phyloP scores from a whole-genome alignment of 345 rosid genomes.

The Conringia planisiliqua region DNA sequence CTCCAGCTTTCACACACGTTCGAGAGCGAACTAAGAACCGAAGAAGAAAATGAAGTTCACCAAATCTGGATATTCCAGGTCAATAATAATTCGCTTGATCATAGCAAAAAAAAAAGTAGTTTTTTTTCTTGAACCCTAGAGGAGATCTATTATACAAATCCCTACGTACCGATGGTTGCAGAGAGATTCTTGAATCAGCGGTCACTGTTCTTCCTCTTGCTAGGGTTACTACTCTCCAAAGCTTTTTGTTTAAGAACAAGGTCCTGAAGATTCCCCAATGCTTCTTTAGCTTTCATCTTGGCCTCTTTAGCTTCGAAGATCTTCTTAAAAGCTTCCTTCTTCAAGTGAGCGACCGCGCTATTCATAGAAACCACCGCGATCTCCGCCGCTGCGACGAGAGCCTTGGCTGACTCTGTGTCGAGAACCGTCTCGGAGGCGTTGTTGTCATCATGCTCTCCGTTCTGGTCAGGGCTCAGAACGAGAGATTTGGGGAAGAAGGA shows the following conservation, averaged over 20 bases:
- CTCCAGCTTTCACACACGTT: slow-evolving; percentile 18
- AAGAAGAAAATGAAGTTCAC: background rate
- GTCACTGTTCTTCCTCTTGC: slow-evolving; percentile 24
- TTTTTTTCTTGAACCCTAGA: slow-evolving; percentile 24
- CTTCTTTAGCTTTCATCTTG: slow-evolving; percentile 46
- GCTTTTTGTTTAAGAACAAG: slow-evolving; percentile 8
- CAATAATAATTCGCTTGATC: background rate
- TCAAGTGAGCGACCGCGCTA: slow-evolving; percentile 27
- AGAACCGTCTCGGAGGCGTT: slow-evolving; percentile 3
- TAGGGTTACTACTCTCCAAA: background rate
- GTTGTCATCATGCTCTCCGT: background rate
- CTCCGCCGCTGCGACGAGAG: slow-evolving; percentile 50
- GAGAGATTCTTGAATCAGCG: background rate
- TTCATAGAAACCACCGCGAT: slow-evolving; percentile 41
- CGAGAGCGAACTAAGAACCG: slow-evolving; percentile 3
- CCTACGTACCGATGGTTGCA: slow-evolving; percentile 10
- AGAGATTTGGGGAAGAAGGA: slow-evolving; percentile 38
- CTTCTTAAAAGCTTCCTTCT: slow-evolving; percentile 39
- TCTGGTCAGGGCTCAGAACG: background rate
- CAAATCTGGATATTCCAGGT: background rate
- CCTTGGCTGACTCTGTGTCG: slow-evolving; percentile 27
- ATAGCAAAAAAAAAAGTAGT: background rate
- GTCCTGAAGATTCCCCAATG: slow-evolving; percentile 42
- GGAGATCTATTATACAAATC: background rate
- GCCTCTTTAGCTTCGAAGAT: slow-evolving; percentile 36